Evolutionary conservation across 73 alveolate genomes (phyloP).

Genomic region (Paramecium octaurelia): DNA sequence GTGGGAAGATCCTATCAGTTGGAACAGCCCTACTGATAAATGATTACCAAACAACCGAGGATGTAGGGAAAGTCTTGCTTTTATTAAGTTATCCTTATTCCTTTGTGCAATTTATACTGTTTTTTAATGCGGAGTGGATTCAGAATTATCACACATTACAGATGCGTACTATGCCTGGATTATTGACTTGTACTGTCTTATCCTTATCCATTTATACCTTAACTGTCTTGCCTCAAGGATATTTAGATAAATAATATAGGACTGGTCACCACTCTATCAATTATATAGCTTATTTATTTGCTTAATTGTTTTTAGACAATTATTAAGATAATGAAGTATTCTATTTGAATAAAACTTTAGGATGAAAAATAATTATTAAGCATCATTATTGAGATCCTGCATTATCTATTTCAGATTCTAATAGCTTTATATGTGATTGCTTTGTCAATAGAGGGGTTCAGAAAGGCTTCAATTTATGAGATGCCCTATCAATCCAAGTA

Average conservation of each 20-base stretch:
- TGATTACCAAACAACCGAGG: neutral
- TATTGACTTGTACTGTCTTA: neutral
- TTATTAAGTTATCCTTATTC: neutral
- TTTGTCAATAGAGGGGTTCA: neutral
- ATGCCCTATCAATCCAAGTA: constrained; percentile 1
- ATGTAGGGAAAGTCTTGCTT: neutral
- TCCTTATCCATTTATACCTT: neutral
- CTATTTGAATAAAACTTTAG: neutral
- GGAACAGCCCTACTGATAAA: neutral
- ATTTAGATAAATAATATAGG: neutral
- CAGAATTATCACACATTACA: neutral
- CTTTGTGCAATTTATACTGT: neutral
- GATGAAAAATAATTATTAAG: neutral
- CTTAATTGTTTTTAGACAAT: neutral
- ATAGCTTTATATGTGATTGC: neutral
- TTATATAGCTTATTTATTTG: neutral
- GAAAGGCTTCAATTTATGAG: neutral
- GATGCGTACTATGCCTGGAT: neutral
- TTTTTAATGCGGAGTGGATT: neutral
- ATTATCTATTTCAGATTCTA: neutral
- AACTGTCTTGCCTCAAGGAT: neutral
- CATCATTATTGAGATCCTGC: neutral
- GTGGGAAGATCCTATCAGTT: neutral
- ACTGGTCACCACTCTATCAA: neutral
- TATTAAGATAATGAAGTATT: neutral